Evolutionary conservation across 768 basidiomycete genomes (phyloP).

Genomic region (Podaxis sp.): DNA sequence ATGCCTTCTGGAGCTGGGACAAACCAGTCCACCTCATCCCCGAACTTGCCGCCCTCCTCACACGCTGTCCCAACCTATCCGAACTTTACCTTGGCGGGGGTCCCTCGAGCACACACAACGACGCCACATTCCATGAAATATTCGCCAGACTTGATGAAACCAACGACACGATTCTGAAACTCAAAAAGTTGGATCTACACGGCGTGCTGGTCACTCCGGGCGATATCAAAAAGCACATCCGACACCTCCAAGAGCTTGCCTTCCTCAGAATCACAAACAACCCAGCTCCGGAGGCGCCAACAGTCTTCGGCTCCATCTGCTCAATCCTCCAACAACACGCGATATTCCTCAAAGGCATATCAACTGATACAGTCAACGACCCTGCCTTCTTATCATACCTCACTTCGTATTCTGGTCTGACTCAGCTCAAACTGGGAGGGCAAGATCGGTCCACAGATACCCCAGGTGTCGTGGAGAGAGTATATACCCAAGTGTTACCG

Average conservation of each 20-base stretch:
- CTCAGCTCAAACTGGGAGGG: not conserved
- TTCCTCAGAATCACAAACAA: not conserved
- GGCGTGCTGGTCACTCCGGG: not conserved
- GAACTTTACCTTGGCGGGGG: not conserved
- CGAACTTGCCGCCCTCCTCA: slow-evolving; percentile 4
- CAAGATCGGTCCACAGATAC: not conserved
- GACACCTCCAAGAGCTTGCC: not conserved
- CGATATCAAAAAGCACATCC: not conserved
- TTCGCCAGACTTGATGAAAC: not conserved
- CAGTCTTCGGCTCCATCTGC: not conserved
- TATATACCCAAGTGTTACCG: not conserved
- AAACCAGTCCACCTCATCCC: not conserved
- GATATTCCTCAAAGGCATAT: not conserved
- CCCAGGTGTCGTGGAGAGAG: not conserved
- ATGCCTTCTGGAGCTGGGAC: not conserved
- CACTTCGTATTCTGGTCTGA: not conserved
- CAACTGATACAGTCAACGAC: not conserved
- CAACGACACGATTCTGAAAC: not conserved
- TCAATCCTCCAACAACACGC: not conserved
- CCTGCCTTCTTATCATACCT: not conserved
- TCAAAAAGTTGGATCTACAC: not conserved
- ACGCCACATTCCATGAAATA: not conserved
- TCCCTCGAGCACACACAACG: not conserved
- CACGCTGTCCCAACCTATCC: slow-evolving; percentile 1
- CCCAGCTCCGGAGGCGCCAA: not conserved